Evolutionary conservation across 2,329 filamentous ascomycete genomes (phyloP), one percentile per base, ranked within the genome.

Genomic region (Fusarium oligoseptatum): DNA sequence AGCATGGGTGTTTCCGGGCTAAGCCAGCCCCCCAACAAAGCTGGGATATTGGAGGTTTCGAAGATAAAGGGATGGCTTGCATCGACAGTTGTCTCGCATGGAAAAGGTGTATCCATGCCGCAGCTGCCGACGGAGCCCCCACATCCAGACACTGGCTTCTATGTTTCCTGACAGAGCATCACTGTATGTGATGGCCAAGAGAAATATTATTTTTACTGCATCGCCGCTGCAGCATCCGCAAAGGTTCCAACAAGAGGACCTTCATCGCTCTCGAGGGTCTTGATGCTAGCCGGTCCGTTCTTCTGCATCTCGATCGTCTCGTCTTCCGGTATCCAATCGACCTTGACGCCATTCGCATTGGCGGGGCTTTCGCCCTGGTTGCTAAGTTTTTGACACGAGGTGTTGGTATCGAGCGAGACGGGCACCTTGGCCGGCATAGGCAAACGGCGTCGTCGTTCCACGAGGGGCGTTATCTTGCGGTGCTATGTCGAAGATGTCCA

Each of bases 401-500:
- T 88, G 88, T 75, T 91, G 89, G 79, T 92, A 92, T 64, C 88
- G 88, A 60, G 88, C 84, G 27, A 89, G 81, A 67, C 88, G 87
- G 55, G 87, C 85, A 71, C 90, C 89, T 78, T 91, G 89, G 57
- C 87, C 87, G 61, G 88, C 85, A 75, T 88, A 87, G 29, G 83
- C 83, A 63, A 88, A 89, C 1, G 83, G 83, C 17, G 83, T 75
- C 76, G 80, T 70, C 69, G 80, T 68, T 72, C 82, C 77, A 75
- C 84, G 77, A 71, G 80, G 76, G 60, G 79, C 77, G 37, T 83
- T 81, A 68, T 87, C 86, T 67, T 88, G 87, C 24, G 89, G 89
- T 39, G 88, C 87, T 78, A 92, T 91, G 72, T 92, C 90, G 82
- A 92, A 92, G 56, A 92, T 89, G 79, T 92, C 91, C 70, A 92